Evolutionary conservation across 2,329 filamentous ascomycete species (phyloP).

Genomic region (Aureobasidium mangrovei): DNA sequence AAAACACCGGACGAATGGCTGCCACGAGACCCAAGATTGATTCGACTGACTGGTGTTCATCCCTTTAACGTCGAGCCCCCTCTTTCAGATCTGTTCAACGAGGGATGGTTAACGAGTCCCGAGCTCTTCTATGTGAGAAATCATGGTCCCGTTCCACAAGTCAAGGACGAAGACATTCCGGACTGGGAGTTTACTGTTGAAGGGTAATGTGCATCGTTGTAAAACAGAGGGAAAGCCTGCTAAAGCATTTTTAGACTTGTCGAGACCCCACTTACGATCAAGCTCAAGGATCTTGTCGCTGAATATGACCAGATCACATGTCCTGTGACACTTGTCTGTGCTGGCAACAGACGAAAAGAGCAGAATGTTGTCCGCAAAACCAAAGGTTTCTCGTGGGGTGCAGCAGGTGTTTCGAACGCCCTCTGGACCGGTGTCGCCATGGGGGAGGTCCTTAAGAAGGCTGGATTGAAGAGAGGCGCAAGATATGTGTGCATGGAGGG

Average conservation of each 20-base stretch:
- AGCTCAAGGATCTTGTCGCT: constrained; percentile 60
- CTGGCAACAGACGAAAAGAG: constrained; percentile 85
- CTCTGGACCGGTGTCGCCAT: constrained; percentile 79
- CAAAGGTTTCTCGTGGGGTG: constrained; percentile 90
- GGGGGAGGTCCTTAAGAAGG: constrained; percentile 58
- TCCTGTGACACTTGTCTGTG: constrained; percentile 82
- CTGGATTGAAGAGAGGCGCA: constrained; percentile 59
- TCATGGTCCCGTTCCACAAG: constrained; percentile 72
- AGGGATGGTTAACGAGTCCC: constrained; percentile 78
- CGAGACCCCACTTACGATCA: constrained; percentile 63
- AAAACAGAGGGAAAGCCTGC: background rate
- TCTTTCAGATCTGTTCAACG: constrained; percentile 64
- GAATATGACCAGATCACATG: constrained; percentile 76
- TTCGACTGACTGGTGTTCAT: constrained; percentile 78
- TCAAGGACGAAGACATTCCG: constrained; percentile 61
- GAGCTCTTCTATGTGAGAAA: constrained; percentile 89
- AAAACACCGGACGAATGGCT: constrained; percentile 80
- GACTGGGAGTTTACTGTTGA: constrained; percentile 79
- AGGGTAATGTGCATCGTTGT: constrained; percentile 38
- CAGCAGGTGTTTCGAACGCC: constrained; percentile 77
- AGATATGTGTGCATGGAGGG: constrained; percentile 86
- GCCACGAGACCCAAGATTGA: constrained; percentile 67
- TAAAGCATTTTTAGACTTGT: constrained; percentile 45
- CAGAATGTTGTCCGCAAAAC: constrained; percentile 86
- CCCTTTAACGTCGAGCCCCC: constrained; percentile 89